phyloP scores from a whole-genome alignment of 2,329 filamentous ascomycete genomes.

The Cytospora leucostoma region DNA sequence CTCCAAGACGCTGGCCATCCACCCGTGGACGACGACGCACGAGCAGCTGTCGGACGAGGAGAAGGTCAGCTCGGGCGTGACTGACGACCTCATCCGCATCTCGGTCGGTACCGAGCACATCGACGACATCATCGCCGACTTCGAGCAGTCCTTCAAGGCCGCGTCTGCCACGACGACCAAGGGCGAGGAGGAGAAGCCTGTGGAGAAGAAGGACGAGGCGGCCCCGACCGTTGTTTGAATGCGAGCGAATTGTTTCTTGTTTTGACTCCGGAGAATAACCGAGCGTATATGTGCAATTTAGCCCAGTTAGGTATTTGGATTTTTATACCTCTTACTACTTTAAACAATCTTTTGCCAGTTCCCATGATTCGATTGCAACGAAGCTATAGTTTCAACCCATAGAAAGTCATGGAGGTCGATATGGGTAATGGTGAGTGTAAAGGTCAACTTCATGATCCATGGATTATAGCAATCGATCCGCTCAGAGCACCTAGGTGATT shows the following conservation, averaged over 20 bases:
- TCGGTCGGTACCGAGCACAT: slow-evolving; percentile 96
- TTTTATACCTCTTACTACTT: neutral
- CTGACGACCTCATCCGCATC: slow-evolving; percentile 89
- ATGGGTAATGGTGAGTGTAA: too few relatives aligned
- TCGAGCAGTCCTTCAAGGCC: slow-evolving; percentile 82
- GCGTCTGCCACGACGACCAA: slow-evolving; percentile 49
- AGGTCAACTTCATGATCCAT: too few relatives aligned
- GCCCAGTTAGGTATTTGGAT: neutral
- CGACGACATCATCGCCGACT: slow-evolving; percentile 95
- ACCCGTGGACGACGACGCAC: slow-evolving; percentile 94
- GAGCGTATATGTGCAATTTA: neutral
- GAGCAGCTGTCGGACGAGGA: slow-evolving; percentile 87
- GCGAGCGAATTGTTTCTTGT: neutral
- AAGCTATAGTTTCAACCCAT: too few relatives aligned
- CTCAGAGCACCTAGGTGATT: too few relatives aligned
- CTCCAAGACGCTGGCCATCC: slow-evolving; percentile 91
- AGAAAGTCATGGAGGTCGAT: too few relatives aligned
- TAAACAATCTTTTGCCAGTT: neutral
- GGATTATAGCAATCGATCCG: too few relatives aligned
- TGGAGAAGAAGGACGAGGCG: slow-evolving; percentile 43
- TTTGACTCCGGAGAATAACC: neutral
- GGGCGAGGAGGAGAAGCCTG: slow-evolving; percentile 34
- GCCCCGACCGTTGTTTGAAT: slow-evolving; percentile 40
- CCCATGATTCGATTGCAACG: too few relatives aligned
- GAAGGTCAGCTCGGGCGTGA: slow-evolving; percentile 77